These are phyloP conservation scores for Cordyceps pruinosa DNA, from an alignment of 2,329 filamentous ascomycete species.

Conservation along the genomic window DNA sequence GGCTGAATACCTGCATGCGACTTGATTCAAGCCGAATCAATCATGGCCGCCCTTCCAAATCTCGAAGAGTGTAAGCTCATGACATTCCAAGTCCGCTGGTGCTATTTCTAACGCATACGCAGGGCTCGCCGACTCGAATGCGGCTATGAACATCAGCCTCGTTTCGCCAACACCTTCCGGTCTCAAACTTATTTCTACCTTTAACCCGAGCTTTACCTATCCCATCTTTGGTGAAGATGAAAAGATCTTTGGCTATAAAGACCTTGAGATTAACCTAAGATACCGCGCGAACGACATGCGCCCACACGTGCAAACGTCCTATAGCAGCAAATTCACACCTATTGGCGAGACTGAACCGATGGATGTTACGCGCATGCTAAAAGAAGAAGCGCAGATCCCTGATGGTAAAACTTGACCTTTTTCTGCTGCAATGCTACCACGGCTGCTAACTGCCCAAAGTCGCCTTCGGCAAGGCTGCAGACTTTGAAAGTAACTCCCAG, in stretches of 20 bases:
- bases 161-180: slow-evolving; percentile 42
- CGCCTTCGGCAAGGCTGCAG: slow-evolving; percentile 55
- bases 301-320: slow-evolving; percentile 65
- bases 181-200: slow-evolving; percentile 55
- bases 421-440: background rate
- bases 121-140: slow-evolving; percentile 56
- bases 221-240: slow-evolving; percentile 91
- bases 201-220: slow-evolving; percentile 85
- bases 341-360: slow-evolving; percentile 62
- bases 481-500: slow-evolving; percentile 56
- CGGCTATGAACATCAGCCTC: slow-evolving; percentile 56
- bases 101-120: slow-evolving; percentile 16
- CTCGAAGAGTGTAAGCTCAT: slow-evolving; percentile 28
- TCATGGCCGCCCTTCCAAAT: slow-evolving; percentile 26
- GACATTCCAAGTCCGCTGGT: background rate
- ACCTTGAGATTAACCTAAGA: slow-evolving; percentile 66
- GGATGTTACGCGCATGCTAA: slow-evolving; percentile 60
- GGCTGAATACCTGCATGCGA: background rate
- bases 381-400: slow-evolving; percentile 60
- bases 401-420: slow-evolving; percentile 48
- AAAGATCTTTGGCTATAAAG: slow-evolving; percentile 82
- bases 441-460: slow-evolving; percentile 35
- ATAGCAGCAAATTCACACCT: slow-evolving; percentile 62
- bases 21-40: background rate
- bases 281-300: slow-evolving; percentile 66